Evolutionary conservation across 768 basidiomycete genomes (phyloP), one percentile per base, ranked within the genome.

Genomic region (Russula griseocarnosa): DNA sequence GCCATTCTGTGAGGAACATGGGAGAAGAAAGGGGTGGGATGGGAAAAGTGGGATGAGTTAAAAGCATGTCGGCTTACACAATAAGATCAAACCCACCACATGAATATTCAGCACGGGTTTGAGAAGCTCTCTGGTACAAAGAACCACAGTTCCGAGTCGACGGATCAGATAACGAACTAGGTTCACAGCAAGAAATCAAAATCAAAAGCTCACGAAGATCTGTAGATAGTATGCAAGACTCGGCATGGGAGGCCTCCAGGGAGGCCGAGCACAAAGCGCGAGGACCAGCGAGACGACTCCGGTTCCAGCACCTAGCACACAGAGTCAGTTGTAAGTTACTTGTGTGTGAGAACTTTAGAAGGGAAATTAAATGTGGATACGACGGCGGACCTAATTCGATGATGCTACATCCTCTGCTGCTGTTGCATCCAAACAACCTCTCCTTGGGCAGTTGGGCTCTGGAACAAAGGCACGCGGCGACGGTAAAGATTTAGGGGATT

Each of bases 211-310:
- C 42, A 67, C 67, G 59, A 10, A 67, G 66, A 61, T 69, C 69
- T 59, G 65, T 76, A 72, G 38, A 56, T n/a, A 61, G 49, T 42
- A 65, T 58, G 42, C 32, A 16, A 52, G 57, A 50, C 20, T 63
- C 58, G 11, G 11, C 34, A 3, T 28, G 24, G 20, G 14, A 30
- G 22, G 66, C 58, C 1, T 66, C 50, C 26, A 72, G 10, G 54
- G 26, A 63, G 16, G 72, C 71, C 32, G 83, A 78, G 47, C 85
- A 79, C 10, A 91, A 71, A 3, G 79, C 1, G 84, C 82, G 0
- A 95, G 71, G 7, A 81, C 79, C 20, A 94, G 74, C 0, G 90
- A 83, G 14, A 92, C 88, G 8, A 96, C 81, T n/a, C 94, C 94
- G 0, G 88, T 94, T 8, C 94, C 94, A 14, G 91, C 83, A 32